These are phyloP conservation scores for Aspergillus sclerotiicarbonarius DNA, from an alignment of 495 filamentous ascomycete genomes.

Conservation along the genomic window DNA sequence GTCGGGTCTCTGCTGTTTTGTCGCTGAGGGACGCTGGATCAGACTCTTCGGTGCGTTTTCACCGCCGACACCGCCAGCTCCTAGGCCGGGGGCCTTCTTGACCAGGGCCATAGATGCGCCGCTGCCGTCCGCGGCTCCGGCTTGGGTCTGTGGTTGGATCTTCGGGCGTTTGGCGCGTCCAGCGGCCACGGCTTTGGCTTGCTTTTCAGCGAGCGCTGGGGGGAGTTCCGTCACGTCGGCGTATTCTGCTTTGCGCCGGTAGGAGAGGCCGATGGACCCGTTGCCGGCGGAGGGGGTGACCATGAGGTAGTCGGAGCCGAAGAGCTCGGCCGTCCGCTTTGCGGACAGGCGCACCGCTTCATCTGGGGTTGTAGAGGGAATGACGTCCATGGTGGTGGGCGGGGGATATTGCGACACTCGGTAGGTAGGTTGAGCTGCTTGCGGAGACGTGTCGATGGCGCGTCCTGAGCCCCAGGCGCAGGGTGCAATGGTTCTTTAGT, in stretches of 20 bases:
- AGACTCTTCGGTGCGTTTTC: constrained; percentile 55
- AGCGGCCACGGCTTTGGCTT: constrained; percentile 60
- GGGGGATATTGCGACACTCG: constrained; percentile 3
- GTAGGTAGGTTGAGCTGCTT: not conserved
- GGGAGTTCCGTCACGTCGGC: constrained; percentile 77
- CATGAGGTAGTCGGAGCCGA: constrained; percentile 56
- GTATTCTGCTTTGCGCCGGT: constrained; percentile 75
- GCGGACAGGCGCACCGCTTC: constrained; percentile 56
- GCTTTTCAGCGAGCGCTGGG: constrained; percentile 80
- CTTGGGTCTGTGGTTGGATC: constrained; percentile 31
- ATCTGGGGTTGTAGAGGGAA: constrained; percentile 34
- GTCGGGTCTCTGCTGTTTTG: constrained; percentile 74
- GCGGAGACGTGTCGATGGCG: constrained; percentile 7
- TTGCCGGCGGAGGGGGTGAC: constrained; percentile 46
- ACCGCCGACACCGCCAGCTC: constrained; percentile 27
- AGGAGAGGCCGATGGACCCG: constrained; percentile 51
- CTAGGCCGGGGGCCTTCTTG: constrained; percentile 31
- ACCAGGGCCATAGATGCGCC: constrained; percentile 47
- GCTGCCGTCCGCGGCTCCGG: constrained; percentile 28
- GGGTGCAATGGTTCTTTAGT: not conserved
- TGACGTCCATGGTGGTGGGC: constrained; percentile 29
- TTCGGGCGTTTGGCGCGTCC: constrained; percentile 57
- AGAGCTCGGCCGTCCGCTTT: constrained; percentile 68
- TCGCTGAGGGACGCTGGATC: constrained; percentile 62
- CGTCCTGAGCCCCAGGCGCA: constrained; percentile 4